These are phyloP conservation scores for Lasiodiplodia sp. DNA, from an alignment of 2,329 filamentous ascomycete species.

Conservation along the genomic window DNA sequence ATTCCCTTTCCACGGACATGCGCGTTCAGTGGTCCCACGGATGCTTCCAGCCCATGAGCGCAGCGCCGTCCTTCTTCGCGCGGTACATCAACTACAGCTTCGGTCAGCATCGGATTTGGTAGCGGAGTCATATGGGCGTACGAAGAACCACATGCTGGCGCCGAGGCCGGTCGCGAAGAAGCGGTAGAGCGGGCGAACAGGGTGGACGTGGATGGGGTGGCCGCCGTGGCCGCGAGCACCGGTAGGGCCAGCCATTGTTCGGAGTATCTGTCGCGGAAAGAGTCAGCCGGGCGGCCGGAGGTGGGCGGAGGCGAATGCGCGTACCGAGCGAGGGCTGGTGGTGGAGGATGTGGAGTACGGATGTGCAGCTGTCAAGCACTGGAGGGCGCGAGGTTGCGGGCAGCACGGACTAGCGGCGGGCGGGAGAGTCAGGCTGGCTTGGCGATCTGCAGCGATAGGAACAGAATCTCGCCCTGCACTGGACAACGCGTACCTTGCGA, in stretches of 20 bases:
- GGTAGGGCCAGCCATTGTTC: slow-evolving; percentile 29
- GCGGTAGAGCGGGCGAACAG: slow-evolving; percentile 75
- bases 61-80: slow-evolving; percentile 94
- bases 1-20: slow-evolving; percentile 11
- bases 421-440: slow-evolving; percentile 7
- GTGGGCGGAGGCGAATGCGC: background rate
- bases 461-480: slow-evolving; percentile 19
- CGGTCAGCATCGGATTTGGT: slow-evolving; percentile 7
- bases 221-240: slow-evolving; percentile 38
- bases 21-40: slow-evolving; percentile 83
- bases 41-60: slow-evolving; percentile 90
- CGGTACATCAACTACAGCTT: slow-evolving; percentile 83
- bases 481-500: slow-evolving; percentile 20
- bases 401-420: slow-evolving; percentile 25
- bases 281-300: background rate
- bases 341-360: slow-evolving; percentile 1
- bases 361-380: slow-evolving; percentile 2
- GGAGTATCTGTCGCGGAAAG: background rate
- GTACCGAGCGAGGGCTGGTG: slow-evolving; percentile 12
- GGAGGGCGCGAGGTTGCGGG: slow-evolving; percentile 27
- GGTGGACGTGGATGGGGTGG: slow-evolving; percentile 66
- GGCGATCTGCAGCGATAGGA: slow-evolving; percentile 19
- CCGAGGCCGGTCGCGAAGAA: slow-evolving; percentile 86
- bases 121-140: slow-evolving; percentile 60
- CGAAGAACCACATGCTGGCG: slow-evolving; percentile 99